These are phyloP conservation scores for Chloranthus sessilifolius DNA, from an alignment of 164 flowering plant genomes.

Conservation along the genomic window DNA sequence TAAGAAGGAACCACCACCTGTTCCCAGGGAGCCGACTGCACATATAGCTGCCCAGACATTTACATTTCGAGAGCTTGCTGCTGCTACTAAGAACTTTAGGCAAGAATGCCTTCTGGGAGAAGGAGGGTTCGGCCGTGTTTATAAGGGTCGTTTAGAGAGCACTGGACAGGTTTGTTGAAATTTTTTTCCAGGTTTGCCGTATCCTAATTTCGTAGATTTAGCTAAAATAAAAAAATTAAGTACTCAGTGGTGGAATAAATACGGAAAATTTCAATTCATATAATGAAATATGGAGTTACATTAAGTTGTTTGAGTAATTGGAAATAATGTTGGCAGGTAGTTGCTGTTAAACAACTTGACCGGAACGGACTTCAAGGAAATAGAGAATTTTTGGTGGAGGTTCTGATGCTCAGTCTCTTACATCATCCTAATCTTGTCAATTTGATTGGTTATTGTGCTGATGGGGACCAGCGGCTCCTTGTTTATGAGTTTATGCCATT, in stretches of 20 bases:
- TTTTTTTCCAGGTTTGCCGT: not conserved
- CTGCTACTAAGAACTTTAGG: constrained; percentile 77
- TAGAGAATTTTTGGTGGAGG: constrained; percentile 86
- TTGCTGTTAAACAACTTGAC: constrained; percentile 91
- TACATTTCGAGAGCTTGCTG: constrained; percentile 76
- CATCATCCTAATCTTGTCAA: constrained; percentile 88
- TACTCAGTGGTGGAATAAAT: not conserved
- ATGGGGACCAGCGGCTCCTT: constrained; percentile 94
- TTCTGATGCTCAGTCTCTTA: constrained; percentile 90
- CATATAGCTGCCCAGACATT: constrained; percentile 85
- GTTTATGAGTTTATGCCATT: constrained; percentile 92
- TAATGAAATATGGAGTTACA: not conserved
- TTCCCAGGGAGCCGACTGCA: constrained; percentile 50
- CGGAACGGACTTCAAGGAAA: constrained; percentile 92
- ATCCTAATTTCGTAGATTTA: not conserved
- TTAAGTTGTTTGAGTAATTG: constrained; percentile 2
- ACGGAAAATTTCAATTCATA: not conserved
- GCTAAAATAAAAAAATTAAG: not conserved
- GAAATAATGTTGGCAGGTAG: constrained; percentile 45
- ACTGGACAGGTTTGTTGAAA: constrained; percentile 57
- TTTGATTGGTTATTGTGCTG: constrained; percentile 90
- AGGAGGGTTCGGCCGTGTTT: constrained; percentile 94
- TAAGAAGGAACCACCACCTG: constrained; percentile 46
- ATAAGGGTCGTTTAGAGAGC: constrained; percentile 78
- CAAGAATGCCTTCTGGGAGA: constrained; percentile 80